phyloP scores from a whole-genome alignment of 2,329 filamentous ascomycete genomes.

The Stachybotrys elegans region DNA sequence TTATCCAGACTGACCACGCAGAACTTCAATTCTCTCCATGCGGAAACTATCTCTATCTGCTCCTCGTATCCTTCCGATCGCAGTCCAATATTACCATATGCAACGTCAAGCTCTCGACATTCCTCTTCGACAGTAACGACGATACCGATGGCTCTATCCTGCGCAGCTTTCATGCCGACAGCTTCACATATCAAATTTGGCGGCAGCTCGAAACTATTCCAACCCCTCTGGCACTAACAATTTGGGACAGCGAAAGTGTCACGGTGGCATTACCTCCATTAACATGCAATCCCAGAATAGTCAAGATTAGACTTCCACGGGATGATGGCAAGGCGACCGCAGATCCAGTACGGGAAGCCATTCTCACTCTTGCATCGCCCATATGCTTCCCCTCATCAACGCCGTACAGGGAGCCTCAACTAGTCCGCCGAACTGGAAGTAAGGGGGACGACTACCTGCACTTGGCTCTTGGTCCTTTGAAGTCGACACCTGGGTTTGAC shows the following conservation, averaged over 20 bases:
- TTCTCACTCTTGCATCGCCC: not conserved
- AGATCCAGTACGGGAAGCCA: not conserved
- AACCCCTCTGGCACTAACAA: not conserved
- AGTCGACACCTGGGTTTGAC: not conserved
- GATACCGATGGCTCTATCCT: not conserved
- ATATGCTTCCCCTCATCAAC: not conserved
- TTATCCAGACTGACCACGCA: not conserved
- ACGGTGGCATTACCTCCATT: not conserved
- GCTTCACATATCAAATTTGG: not conserved
- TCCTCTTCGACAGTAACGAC: not conserved
- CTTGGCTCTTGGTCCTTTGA: not conserved
- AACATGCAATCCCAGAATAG: not conserved
- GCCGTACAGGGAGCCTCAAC: not conserved
- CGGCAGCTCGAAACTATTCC: not conserved
- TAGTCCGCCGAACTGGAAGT: not conserved
- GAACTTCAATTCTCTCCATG: conserved; percentile 1
- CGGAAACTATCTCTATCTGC: not conserved
- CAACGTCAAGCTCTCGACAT: not conserved
- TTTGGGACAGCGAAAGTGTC: not conserved
- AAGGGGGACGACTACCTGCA: not conserved
- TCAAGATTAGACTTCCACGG: not conserved
- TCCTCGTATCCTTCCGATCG: not conserved
- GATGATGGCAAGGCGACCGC: not conserved
- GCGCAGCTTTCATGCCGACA: not conserved
- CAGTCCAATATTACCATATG: not conserved